Evolutionary conservation across 306 rosid species (phyloP).

Genomic region (Adenanthera pavonina): DNA sequence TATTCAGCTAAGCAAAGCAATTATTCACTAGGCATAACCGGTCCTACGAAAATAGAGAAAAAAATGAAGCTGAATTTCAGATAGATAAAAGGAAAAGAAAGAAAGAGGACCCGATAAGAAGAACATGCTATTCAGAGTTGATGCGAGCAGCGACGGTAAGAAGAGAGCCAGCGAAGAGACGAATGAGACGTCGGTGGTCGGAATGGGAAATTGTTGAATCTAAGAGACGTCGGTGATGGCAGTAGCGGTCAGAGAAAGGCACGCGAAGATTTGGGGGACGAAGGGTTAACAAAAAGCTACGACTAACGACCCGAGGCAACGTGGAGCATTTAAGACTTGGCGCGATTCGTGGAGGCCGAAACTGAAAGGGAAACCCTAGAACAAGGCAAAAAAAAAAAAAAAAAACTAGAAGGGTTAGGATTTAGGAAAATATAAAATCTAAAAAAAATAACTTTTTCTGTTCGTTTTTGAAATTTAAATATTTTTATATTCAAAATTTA

Average conservation of each 20-base stretch:
- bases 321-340: conserved; percentile 1
- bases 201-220: not conserved
- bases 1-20: not conserved
- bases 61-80: not conserved
- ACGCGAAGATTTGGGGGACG: conserved; percentile 18
- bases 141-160: not conserved
- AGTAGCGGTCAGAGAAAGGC: conserved; percentile 9
- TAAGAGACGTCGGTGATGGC: not conserved
- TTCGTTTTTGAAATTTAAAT: too few relatives aligned
- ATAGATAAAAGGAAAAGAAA: not conserved
- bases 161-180: not conserved
- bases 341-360: not conserved
- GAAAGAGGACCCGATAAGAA: conserved; percentile 39
- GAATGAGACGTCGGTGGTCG: not conserved
- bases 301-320: not conserved
- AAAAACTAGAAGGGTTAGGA: too few relatives aligned
- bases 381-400: too few relatives aligned
- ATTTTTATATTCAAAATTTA: too few relatives aligned
- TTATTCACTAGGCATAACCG: not conserved
- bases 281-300: not conserved
- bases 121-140: conserved; percentile 40
- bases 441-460: not conserved
- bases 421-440: not conserved
- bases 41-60: not conserved
- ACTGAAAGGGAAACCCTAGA: not conserved